phyloP scores from a whole-genome alignment of 2,329 filamentous ascomycete species.

The Monosporascus ibericus region DNA sequence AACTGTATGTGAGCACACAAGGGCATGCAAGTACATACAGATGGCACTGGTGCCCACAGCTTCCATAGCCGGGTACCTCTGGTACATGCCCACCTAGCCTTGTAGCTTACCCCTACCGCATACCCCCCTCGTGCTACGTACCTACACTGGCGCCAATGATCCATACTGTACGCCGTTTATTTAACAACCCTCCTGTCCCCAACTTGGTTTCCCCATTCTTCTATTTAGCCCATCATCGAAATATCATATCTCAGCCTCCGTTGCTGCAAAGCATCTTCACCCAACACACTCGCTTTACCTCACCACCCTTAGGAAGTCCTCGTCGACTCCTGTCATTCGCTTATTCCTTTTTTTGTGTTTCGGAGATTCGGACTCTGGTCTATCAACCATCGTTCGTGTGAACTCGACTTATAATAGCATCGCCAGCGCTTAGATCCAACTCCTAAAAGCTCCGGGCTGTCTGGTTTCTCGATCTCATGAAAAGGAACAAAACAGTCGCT shows the following conservation, averaged over 20 bases:
- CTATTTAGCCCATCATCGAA: constrained; percentile 28
- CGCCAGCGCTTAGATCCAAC: constrained; percentile 13
- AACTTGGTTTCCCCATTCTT: constrained; percentile 25
- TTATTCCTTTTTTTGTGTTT: constrained; percentile 50
- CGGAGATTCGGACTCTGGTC: constrained; percentile 31
- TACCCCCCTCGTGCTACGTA: constrained; percentile 1
- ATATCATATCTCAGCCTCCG: constrained; percentile 26
- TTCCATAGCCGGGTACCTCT: background rate
- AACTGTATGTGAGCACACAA: no score
- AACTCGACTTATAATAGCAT: constrained; percentile 7
- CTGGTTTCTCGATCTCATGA: background rate
- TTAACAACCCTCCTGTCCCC: constrained; percentile 28
- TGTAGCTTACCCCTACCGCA: background rate
- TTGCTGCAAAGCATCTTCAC: constrained; percentile 32
- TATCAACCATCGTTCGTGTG: constrained; percentile 23
- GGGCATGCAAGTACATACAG: no score
- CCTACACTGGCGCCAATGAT: constrained; percentile 3
- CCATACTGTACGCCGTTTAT: constrained; percentile 14
- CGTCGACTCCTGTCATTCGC: constrained; percentile 71
- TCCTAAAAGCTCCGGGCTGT: constrained; percentile 3
- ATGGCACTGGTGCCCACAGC: no score
- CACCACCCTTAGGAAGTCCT: constrained; percentile 58
- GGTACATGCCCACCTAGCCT: background rate
- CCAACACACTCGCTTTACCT: constrained; percentile 46
- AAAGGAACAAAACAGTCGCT: constrained; percentile 11